A percentile compares a stretch with the other conserved stretches of the same genome.
phyloP scores from a whole-genome alignment of 768 basidiomycete genomes.

The Rhodosporidiobolus odoratus region DNA sequence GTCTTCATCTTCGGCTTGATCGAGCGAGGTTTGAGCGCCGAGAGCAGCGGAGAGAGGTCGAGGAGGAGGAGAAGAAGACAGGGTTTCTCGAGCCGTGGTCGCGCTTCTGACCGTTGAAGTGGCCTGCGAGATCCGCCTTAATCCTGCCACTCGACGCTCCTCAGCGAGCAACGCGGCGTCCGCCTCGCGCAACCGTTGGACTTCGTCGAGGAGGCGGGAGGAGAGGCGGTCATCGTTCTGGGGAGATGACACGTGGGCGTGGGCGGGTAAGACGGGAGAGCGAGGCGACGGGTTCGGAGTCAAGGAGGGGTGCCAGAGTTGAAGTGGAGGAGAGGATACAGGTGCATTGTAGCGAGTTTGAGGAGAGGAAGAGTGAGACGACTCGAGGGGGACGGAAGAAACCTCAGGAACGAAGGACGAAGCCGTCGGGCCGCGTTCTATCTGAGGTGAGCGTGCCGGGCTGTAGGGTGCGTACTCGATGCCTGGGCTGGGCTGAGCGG shows the following conservation, averaged over 20 bases:
- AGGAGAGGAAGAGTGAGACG: neutral
- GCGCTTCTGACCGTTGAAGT: neutral
- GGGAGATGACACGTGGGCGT: neutral
- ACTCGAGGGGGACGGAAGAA: too few relatives aligned
- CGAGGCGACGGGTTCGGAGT: neutral
- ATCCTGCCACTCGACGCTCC: neutral
- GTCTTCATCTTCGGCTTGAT: too few relatives aligned
- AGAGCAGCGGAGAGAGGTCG: neutral
- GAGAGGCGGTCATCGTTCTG: neutral
- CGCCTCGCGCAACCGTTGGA: neutral
- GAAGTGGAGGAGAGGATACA: neutral
- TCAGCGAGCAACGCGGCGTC: neutral
- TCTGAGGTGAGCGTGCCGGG: neutral
- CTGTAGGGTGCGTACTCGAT: neutral
- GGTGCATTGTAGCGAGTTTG: too few relatives aligned
- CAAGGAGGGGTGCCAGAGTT: neutral
- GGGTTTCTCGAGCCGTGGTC: neutral
- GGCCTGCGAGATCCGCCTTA: neutral
- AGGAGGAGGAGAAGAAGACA: too few relatives aligned
- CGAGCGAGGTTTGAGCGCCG: too few relatives aligned
- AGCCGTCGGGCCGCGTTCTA: neutral
- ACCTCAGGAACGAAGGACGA: neutral
- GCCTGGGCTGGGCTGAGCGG: neutral
- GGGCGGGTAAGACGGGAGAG: neutral
- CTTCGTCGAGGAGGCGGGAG: conserved; percentile 8